Evolutionary conservation across 2,329 filamentous ascomycete species (phyloP).

Genomic region (Mycosphaerella sp.): DNA sequence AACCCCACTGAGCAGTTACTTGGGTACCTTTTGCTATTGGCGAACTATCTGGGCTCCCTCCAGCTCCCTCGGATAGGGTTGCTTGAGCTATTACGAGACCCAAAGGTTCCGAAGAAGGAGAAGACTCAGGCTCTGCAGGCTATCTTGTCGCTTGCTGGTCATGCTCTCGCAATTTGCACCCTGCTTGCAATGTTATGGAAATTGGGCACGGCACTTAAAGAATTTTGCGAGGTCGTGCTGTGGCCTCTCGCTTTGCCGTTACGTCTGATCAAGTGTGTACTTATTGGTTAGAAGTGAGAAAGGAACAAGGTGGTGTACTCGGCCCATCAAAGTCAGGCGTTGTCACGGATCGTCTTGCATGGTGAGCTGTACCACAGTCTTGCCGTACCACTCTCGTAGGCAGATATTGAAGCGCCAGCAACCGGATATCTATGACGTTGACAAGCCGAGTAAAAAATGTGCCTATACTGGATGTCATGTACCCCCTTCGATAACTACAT

Average conservation of each 20-base stretch:
- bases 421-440: no score
- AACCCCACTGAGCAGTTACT: slow-evolving; percentile 9
- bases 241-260: slow-evolving; percentile 30
- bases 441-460: no score
- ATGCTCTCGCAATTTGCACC: slow-evolving; percentile 24
- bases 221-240: slow-evolving; percentile 25
- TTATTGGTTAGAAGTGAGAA: not conserved
- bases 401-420: no score
- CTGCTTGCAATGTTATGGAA: slow-evolving; percentile 26
- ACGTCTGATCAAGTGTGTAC: slow-evolving; percentile 25
- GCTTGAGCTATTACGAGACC: slow-evolving; percentile 16
- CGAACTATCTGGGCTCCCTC: slow-evolving; percentile 11
- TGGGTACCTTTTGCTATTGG: slow-evolving; percentile 1
- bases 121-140: slow-evolving; percentile 26
- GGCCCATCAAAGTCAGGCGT: no score
- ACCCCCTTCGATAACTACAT: no score
- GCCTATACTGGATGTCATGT: no score
- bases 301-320: no score
- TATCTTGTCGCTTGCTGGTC: slow-evolving; percentile 21
- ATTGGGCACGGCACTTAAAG: slow-evolving; percentile 24
- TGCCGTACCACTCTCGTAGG: no score
- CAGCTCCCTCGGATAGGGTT: slow-evolving; percentile 18
- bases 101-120: slow-evolving; percentile 20
- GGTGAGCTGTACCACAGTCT: no score
- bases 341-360: no score